These are phyloP conservation scores for Trichoderma hamatum DNA, from an alignment of 2,329 filamentous ascomycete species.

Conservation along the genomic window DNA sequence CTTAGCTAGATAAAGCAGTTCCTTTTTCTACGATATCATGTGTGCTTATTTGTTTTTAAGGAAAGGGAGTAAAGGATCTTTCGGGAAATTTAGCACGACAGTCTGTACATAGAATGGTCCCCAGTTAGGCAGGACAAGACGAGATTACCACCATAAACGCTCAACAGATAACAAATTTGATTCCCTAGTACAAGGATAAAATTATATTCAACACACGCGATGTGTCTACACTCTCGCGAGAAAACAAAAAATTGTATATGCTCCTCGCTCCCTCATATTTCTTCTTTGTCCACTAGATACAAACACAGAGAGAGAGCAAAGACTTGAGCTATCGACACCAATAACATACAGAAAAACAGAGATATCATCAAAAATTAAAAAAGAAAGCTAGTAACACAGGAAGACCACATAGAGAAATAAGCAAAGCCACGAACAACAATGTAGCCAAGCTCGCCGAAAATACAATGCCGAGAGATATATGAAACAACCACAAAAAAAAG, in stretches of 20 bases:
- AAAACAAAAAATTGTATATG: neutral
- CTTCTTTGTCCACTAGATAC: neutral
- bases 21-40: neutral
- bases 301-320: neutral
- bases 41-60: neutral
- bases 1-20: neutral
- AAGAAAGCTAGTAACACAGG: constrained; percentile 23
- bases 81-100: neutral
- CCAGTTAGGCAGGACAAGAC: neutral
- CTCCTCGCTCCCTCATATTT: neutral
- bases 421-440: neutral
- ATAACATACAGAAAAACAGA: neutral
- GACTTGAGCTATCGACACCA: constrained; percentile 4
- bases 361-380: constrained; percentile 14
- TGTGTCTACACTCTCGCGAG: constrained; percentile 7
- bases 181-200: neutral
- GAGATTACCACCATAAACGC: neutral
- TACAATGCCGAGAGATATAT: constrained; percentile 3
- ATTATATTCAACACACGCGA: constrained; percentile 21
- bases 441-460: neutral
- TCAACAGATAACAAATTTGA: neutral
- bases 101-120: constrained; percentile 20
- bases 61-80: constrained; percentile 1
- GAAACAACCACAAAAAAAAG: neutral
- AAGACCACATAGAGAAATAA: constrained; percentile 5